phyloP scores from a whole-genome alignment of 2,329 filamentous ascomycete genomes.

The Rhynchosporium graminicola region DNA sequence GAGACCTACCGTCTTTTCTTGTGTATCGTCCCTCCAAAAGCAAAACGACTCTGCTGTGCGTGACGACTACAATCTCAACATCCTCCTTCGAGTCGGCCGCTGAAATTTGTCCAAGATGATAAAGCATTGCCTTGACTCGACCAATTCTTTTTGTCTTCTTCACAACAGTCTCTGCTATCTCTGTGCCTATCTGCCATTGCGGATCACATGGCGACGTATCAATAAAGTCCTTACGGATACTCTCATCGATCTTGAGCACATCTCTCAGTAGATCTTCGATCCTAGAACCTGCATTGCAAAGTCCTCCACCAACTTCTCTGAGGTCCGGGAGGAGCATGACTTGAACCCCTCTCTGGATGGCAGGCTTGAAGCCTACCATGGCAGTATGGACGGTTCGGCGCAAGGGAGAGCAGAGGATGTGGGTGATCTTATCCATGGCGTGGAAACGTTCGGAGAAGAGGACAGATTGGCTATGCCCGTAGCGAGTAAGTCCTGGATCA shows the following conservation, averaged over 20 bases:
- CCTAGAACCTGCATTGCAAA: slow-evolving; percentile 67
- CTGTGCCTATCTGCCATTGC: slow-evolving; percentile 6
- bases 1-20: neutral
- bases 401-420: slow-evolving; percentile 75
- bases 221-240: neutral
- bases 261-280: slow-evolving; percentile 2
- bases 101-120: slow-evolving; percentile 8
- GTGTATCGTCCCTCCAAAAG: slow-evolving; percentile 2
- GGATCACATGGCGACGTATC: neutral
- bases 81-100: slow-evolving; percentile 4
- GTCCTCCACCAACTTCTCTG: slow-evolving; percentile 72
- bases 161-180: neutral
- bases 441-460: slow-evolving; percentile 64
- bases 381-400: slow-evolving; percentile 78
- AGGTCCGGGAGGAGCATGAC: slow-evolving; percentile 70
- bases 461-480: slow-evolving; percentile 72
- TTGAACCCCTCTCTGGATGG: slow-evolving; percentile 40
- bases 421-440: slow-evolving; percentile 62
- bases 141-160: neutral
- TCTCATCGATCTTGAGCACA: neutral
- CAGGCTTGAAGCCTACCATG: slow-evolving; percentile 64
- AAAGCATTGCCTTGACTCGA: neutral
- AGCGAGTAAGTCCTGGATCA: slow-evolving; percentile 75
- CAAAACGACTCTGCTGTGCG: slow-evolving; percentile 9
- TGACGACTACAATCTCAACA: slow-evolving; percentile 17